Conservation (phyloP, 2,329 filamentous ascomycete genomes). For the Penicillium corylophilum region DNA sequence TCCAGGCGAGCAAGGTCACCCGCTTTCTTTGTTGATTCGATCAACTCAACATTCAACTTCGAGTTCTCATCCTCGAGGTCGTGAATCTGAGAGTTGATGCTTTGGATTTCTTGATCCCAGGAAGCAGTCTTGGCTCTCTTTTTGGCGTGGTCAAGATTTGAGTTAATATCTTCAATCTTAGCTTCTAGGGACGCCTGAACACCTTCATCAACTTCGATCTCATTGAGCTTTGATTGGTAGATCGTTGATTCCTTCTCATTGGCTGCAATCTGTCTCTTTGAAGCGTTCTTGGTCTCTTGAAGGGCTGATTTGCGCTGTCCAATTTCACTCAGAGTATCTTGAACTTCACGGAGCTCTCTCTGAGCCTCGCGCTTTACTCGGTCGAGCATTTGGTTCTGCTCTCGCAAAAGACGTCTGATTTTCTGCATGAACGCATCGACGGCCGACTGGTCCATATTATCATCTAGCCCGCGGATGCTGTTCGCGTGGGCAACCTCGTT, state of each 20-base stretch:
- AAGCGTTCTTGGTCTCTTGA: constrained; percentile 70
- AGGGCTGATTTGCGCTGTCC: constrained; percentile 71
- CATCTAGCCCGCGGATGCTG: constrained; percentile 80
- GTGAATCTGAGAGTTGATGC: constrained; percentile 64
- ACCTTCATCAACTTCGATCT: constrained; percentile 83
- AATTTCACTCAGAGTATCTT: constrained; percentile 68
- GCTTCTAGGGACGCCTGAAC: constrained; percentile 74
- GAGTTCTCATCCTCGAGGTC: constrained; percentile 70
- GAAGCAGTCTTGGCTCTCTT: constrained; percentile 62
- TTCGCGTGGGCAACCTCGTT: constrained; percentile 74
- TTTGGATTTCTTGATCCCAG: constrained; percentile 69
- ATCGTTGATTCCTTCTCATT: constrained; percentile 69
- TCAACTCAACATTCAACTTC: constrained; percentile 73
- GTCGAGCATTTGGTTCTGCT: constrained; percentile 78
- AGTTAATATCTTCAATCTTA: constrained; percentile 67
- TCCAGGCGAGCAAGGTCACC: constrained; percentile 82
- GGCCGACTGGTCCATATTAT: constrained; percentile 70
- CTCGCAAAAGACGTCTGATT: constrained; percentile 70
- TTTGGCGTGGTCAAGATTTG: constrained; percentile 61
- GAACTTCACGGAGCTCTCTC: constrained; percentile 71
- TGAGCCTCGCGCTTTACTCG: constrained; percentile 70
- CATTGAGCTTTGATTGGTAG: constrained; percentile 67
- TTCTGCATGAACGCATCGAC: constrained; percentile 75
- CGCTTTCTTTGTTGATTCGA: constrained; percentile 77
- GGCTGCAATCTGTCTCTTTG: constrained; percentile 67